Base-by-base conservation (phyloP, 768 basidiomycete genomes). In the Strobilomyces confusus region DNA sequence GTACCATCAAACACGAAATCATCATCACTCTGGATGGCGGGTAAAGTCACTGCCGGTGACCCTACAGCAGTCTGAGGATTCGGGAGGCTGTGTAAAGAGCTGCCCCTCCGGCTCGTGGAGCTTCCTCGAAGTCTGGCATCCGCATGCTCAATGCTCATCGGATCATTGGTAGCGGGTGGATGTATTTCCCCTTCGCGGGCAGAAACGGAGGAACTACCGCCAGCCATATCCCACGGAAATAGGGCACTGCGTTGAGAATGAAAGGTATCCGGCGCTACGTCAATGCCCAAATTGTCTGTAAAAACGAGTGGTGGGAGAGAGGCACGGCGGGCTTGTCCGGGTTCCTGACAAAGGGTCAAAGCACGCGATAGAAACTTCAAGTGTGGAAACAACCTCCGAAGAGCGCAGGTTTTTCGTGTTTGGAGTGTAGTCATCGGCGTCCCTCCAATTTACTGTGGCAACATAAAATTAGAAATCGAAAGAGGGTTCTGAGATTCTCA, bases 191-290 rank as follows among this genome's bases (percentile, higher is more conserved):
- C 73, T 17, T 63, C 69, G 3, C 53, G 76, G 23, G 69, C 79
- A 30, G 62, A 58, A 23, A 71, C 73, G 30, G 79, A 83, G 1
- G 85, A 86, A 48, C 84, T 87, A 37, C 73, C 75, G 1, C 83
- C 86, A 5, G 88, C 89, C 64, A 91, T 80, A 62, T 92, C 88
- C 89, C 89, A 92, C 6, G 90, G 89, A 64, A 90, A 90, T 29
- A 91, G 64, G 9, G 84, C 82, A 57, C 82, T 87, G 32, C 78
- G 75, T 61, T 89, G 87, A 19, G 87, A 87, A 26, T 74, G 72
- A 38, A 70, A 66, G 30, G 68, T 67, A 37, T 74, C 72, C 26
- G 72, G 65, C 33, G 67, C 74, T 6, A 76, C 55, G 42, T 79
- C 78, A 46, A 80, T 60, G 13, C 73, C 78, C 40, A 86, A 69